Evolutionary conservation across 345 rosid species (phyloP), one percentile per base, ranked within the genome.

Genomic region (Citrus mangshanensis): DNA sequence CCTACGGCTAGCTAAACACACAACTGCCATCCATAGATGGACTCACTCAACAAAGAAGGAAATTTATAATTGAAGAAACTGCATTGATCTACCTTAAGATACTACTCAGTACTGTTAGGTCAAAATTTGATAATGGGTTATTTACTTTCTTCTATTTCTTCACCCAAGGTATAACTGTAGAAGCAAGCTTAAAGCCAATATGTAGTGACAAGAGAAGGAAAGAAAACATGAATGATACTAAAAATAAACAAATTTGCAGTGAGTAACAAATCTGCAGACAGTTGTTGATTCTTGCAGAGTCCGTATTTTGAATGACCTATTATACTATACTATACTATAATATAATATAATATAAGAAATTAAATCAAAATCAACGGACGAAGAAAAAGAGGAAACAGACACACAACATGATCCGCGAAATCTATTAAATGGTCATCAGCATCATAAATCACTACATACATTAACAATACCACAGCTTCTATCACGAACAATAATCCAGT

Each of bases 361-460:
- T 56, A 68, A 46, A 46, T 13, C 46, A 25, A n/a, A 12, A 54
- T 19, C 74, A 69, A 22, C 19, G 12, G 8, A 32, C 4, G 38
- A 59, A 1, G 9, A 21, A 7, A 62, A 65, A 78, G 69, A 75
- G 37, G 37, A 35, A 35, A 35, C 37, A 75, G 82, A 78, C 84
- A 56, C 76, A 75, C 60, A 70, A 74, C 55, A 27, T 63, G 86
- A 83, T 77, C 78, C 80, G 81, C 75, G 68, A 63, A 25, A 84
- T 82, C 84, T 60, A 65, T 75, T 61, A 68, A 72, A 34, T 54
- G 46, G 87, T 73, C 84, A 80, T 70, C 78, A 84, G 42, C 18
- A 46, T 12, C 51, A 12, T 46, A 46, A 46, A 13, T 46, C 51
- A 13, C 51, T 46, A 46, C 51, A 46, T 46, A 46, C 51, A 46